Evolutionary conservation across 2,329 filamentous ascomycete genomes (phyloP).

Genomic region (Metarhizium rileyi): DNA sequence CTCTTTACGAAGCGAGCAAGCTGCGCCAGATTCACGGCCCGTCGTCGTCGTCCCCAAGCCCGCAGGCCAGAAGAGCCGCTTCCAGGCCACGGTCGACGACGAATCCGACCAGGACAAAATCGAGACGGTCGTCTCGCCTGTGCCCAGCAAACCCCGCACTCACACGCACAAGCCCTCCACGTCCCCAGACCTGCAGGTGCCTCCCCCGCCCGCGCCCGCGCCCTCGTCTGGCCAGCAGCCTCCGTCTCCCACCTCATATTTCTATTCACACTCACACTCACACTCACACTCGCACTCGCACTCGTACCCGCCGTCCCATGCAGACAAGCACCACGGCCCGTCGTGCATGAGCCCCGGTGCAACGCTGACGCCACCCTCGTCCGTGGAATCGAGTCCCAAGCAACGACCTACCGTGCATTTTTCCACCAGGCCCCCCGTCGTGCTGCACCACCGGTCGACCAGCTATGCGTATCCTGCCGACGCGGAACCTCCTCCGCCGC

Average conservation of each 20-base stretch:
- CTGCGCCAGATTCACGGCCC: neutral
- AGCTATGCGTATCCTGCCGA: neutral
- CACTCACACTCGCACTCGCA: neutral
- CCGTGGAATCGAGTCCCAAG: slow-evolving; percentile 7
- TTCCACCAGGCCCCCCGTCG: slow-evolving; percentile 17
- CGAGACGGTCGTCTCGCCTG: neutral
- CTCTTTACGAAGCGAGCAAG: neutral
- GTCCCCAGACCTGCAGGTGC: too few species aligned
- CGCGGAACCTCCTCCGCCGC: neutral
- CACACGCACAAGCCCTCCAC: too few species aligned
- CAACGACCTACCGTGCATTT: slow-evolving; percentile 21
- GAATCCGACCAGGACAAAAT: neutral
- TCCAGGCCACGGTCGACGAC: slow-evolving; percentile 13
- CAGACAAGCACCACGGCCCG: neutral
- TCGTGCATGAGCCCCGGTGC: neutral
- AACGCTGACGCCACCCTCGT: slow-evolving; percentile 2
- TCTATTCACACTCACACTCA: too few species aligned
- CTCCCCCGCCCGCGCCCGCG: too few species aligned
- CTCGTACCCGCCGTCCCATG: neutral
- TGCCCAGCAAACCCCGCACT: neutral
- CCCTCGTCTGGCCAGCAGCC: too few species aligned
- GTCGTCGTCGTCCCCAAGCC: neutral
- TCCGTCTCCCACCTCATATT: too few species aligned
- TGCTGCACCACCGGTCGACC: slow-evolving; percentile 14
- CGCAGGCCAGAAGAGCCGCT: neutral